Base-by-base conservation (phyloP, 2,329 filamentous ascomycete genomes). In the Harringtonia aguacate region DNA sequence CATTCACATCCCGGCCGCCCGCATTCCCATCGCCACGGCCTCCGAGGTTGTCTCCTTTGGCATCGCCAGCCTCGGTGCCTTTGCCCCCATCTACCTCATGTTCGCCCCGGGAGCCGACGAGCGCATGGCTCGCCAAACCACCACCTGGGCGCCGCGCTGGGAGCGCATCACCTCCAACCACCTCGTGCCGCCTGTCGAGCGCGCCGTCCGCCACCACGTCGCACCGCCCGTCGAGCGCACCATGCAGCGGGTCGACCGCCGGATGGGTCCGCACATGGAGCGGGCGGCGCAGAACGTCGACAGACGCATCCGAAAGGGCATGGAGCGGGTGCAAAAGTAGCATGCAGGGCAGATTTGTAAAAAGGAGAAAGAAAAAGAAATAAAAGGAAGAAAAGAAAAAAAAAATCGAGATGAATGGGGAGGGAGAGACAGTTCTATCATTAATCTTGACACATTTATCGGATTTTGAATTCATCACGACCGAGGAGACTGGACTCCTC, bases 121-220 rank as follows among this genome's bases (percentile, higher is more conserved):
- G 57, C 67, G 67, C 36, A 56, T 78, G 30, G 67, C 71, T 43
- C 60, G 61, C 21, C 72, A 76, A 58, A 78, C 75, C 4, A 62
- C 65, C 46, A 69, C 70, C 53, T 78, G 75, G 75, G 75, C 74
- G 4, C 73, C 73, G 17, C 68, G 72, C 45, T 79, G 75, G 75
- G 73, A 78, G 59, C 64, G 67, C 43, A 76, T 75, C 59, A 68
- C 77, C 55, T 68, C 61, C 49, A 72, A 69, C 62, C 70, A 77
- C 56, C 60, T 77, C 55, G 59, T 63, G n/a, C 67, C 68, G 34
- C 37, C 44, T 15, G 65, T 67, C 24, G 65, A 70, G 57, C 60
- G 61, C 18, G 61, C 67, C 41, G 64, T 72, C 34, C 68, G 70
- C 51, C 37, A 41, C 15, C 65, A 68, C 42, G 63, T 73, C 43